Percentiles rank a stretch among this genome's conserved stretches.
Evolutionary conservation across 805 yeast genomes (phyloP).

Genomic region (Cyberlindnera amylophila): DNA sequence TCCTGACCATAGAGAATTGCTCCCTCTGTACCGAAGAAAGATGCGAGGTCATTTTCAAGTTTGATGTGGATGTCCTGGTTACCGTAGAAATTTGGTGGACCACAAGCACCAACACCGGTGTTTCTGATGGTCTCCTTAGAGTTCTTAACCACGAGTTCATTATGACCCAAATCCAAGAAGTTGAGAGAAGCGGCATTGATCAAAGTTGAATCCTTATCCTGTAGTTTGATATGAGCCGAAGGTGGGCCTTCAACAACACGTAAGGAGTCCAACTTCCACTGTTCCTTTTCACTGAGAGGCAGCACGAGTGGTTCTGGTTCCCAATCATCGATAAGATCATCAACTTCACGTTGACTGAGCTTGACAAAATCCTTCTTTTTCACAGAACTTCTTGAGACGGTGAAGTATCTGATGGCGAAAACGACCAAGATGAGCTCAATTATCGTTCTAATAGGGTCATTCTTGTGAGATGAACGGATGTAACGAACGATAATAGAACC

Average conservation of each 20-base stretch:
- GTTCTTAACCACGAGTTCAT: conserved; percentile 42
- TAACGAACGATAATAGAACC: conserved; percentile 61
- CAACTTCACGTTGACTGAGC: conserved; percentile 60
- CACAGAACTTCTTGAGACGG: conserved; percentile 70
- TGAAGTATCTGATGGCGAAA: conserved; percentile 80
- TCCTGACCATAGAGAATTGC: conserved; percentile 93
- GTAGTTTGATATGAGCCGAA: conserved; percentile 22
- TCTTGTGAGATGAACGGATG: conserved; percentile 79
- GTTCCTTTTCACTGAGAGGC: conserved; percentile 44
- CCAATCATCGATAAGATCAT: conserved; percentile 88
- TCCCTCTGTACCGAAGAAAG: conserved; percentile 70
- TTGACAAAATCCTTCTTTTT: conserved; percentile 67
- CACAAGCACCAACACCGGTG: conserved; percentile 97
- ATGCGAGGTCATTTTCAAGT: conserved; percentile 70
- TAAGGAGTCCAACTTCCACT: conserved; percentile 58
- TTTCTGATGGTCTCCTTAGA: conserved; percentile 57
- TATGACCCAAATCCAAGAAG: conserved; percentile 57
- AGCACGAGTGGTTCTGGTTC: conserved; percentile 79
- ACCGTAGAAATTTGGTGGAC: conserved; percentile 97
- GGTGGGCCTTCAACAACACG: conserved; percentile 63
- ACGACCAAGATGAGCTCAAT: conserved; percentile 73
- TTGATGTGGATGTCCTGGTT: conserved; percentile 87
- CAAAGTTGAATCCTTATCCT: conserved; percentile 35
- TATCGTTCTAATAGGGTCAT: conserved; percentile 88
- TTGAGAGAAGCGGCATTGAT: conserved; percentile 71